phyloP scores from a whole-genome alignment of 2,329 filamentous ascomycete genomes.

The Plectosphaerella plurivora region DNA sequence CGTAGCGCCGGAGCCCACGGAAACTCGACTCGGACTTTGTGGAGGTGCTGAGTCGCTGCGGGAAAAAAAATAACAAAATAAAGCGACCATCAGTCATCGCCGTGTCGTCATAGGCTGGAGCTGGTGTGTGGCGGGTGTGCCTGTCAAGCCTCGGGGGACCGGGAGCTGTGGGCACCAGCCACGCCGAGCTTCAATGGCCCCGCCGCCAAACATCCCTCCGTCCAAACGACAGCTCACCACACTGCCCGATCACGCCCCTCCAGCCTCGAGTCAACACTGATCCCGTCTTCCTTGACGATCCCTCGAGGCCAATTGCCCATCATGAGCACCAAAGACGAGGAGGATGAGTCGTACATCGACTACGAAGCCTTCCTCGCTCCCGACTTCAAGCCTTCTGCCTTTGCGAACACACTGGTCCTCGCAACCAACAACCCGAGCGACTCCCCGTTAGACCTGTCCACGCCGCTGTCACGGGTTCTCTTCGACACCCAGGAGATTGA shows the following conservation, averaged over 20 bases:
- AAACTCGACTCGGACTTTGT: neutral
- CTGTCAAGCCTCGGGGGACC: neutral
- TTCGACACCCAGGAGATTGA: slow-evolving; percentile 98
- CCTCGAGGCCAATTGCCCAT: neutral
- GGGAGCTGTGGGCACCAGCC: neutral
- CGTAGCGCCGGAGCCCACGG: neutral
- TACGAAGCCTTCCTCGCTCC: slow-evolving; percentile 87
- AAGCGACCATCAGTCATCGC: neutral
- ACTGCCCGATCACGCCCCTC: neutral
- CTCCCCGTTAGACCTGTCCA: slow-evolving; percentile 85
- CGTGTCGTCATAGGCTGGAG: neutral
- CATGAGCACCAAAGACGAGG: slow-evolving; percentile 33
- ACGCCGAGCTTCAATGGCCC: neutral
- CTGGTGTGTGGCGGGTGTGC: neutral
- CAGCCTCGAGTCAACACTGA: neutral
- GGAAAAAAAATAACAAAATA: neutral
- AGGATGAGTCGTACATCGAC: slow-evolving; percentile 85
- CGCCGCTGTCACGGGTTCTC: slow-evolving; percentile 84
- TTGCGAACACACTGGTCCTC: slow-evolving; percentile 85
- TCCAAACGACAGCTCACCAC: neutral
- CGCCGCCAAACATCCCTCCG: neutral
- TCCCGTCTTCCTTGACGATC: neutral
- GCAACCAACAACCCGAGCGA: slow-evolving; percentile 91
- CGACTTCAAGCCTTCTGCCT: slow-evolving; percentile 72
- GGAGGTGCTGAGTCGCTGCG: neutral